Percentiles rank a stretch among this genome's conserved stretches.
Conservation (phyloP, 2,329 filamentous ascomycete species). For the Mycosphaerella sp. region DNA sequence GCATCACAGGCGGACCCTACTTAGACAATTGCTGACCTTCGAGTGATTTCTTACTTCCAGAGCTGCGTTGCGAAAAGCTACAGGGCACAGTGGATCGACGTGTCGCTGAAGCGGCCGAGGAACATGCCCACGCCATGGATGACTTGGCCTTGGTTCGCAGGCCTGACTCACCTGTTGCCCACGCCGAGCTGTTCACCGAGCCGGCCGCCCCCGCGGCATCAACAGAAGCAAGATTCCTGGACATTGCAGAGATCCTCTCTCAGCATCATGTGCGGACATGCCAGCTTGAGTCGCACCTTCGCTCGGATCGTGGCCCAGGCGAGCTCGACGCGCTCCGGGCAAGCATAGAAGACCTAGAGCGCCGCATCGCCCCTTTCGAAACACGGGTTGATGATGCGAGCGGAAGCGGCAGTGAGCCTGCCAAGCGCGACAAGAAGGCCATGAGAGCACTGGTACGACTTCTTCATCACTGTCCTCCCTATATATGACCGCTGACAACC, state of each 20-base stretch:
- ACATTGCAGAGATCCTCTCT: too few relatives aligned
- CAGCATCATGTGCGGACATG: too few relatives aligned
- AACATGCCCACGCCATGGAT: background rate
- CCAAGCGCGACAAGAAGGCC: too few relatives aligned
- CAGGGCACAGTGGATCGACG: background rate
- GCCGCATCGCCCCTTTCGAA: background rate
- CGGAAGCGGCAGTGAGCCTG: too few relatives aligned
- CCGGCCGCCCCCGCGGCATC: background rate
- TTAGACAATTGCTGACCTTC: background rate
- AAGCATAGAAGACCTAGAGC: background rate
- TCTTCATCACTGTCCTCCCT: background rate
- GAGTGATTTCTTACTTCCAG: background rate
- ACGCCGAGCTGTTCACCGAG: background rate
- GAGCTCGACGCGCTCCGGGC: too few relatives aligned
- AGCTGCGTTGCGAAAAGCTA: conserved; percentile 6
- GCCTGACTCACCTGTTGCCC: background rate
- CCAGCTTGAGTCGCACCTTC: too few relatives aligned
- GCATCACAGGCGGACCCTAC: background rate
- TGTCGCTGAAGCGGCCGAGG: background rate
- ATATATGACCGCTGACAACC: background rate
- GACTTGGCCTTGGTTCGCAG: background rate
- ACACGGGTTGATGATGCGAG: background rate
- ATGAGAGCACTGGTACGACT: background rate
- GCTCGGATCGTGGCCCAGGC: too few relatives aligned
- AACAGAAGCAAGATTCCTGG: background rate